Conservation (phyloP, 2,329 filamentous ascomycete species). For the Fusarium sp. region DNA sequence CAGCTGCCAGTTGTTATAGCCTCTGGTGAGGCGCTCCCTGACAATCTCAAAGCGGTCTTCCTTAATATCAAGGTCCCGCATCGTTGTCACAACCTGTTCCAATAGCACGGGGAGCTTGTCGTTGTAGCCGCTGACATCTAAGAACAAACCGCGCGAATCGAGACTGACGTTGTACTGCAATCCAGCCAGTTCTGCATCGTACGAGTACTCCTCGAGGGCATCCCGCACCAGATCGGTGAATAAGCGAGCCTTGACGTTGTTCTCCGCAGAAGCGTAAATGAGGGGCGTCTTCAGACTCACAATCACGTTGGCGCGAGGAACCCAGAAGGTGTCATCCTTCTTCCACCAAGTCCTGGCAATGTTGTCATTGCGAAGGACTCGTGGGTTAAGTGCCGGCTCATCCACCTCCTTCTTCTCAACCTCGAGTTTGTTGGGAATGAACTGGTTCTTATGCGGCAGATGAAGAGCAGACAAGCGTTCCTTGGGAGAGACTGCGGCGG, state of each 20-base stretch:
- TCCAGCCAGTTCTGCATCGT: conserved; percentile 94
- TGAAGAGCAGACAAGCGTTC: conserved; percentile 79
- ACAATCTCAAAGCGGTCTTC: conserved; percentile 92
- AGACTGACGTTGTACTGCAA: conserved; percentile 84
- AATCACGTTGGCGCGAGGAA: conserved; percentile 90
- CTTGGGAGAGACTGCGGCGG: conserved; percentile 68
- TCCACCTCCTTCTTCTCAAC: conserved; percentile 95
- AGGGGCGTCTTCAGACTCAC: conserved; percentile 85
- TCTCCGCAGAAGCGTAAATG: conserved; percentile 82
- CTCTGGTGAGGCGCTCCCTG: conserved; percentile 83
- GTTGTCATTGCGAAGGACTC: conserved; percentile 86
- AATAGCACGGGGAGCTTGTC: conserved; percentile 93
- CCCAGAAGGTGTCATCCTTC: conserved; percentile 99
- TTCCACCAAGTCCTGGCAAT: conserved; percentile 92
- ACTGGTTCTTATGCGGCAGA: conserved; percentile 93
- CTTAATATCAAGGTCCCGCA: conserved; percentile 86
- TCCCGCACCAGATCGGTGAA: conserved; percentile 91
- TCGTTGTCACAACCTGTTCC: conserved; percentile 86
- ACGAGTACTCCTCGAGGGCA: conserved; percentile 91
- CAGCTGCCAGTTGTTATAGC: conserved; percentile 87
- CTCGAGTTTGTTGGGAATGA: conserved; percentile 92
- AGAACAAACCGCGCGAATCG: conserved; percentile 78
- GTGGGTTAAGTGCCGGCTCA: conserved; percentile 79
- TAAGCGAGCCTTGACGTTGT: conserved; percentile 80
- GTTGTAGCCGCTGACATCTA: conserved; percentile 91